Percentiles rank a stretch among this genome's conserved stretches.
These are phyloP conservation scores for Alternaria sp. DNA, from an alignment of 2,329 filamentous ascomycete species.

Conservation along the genomic window DNA sequence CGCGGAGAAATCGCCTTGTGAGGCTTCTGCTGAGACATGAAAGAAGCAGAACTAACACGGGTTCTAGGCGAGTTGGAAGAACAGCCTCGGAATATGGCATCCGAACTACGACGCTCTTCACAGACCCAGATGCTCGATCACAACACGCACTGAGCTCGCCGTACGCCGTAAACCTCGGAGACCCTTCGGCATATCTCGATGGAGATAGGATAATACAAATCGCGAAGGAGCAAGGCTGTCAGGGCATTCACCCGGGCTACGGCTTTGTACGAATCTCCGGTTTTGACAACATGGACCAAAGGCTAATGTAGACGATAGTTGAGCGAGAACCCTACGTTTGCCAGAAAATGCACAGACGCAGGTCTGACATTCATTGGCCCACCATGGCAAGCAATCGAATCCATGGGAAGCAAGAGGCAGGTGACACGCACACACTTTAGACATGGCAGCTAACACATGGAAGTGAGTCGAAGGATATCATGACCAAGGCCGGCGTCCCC, in stretches of 20 bases:
- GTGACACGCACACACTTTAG: neutral
- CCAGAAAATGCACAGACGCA: constrained; percentile 84
- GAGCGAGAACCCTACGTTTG: constrained; percentile 92
- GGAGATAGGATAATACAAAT: constrained; percentile 90
- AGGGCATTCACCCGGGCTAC: constrained; percentile 95
- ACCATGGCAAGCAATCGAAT: constrained; percentile 76
- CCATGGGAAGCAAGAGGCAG: constrained; percentile 92
- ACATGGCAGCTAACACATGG: constrained; percentile 15
- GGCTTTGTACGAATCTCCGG: constrained; percentile 69
- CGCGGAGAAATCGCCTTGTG: constrained; percentile 92
- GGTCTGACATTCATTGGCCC: constrained; percentile 96
- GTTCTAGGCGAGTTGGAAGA: constrained; percentile 75
- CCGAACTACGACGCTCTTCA: constrained; percentile 92
- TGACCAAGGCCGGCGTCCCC: constrained; percentile 92
- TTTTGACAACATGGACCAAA: neutral
- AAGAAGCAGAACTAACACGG: neutral
- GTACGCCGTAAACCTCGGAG: constrained; percentile 83
- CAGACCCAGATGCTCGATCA: constrained; percentile 84
- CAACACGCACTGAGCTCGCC: constrained; percentile 90
- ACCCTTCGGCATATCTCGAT: constrained; percentile 88
- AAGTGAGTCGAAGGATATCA: constrained; percentile 89
- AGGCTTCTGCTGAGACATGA: constrained; percentile 19
- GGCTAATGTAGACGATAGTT: constrained; percentile 55
- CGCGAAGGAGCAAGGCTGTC: constrained; percentile 84
- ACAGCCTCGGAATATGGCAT: constrained; percentile 91